Base-by-base conservation (phyloP, 306 rosid genomes). In the Macrotyloma uniflorum region DNA sequence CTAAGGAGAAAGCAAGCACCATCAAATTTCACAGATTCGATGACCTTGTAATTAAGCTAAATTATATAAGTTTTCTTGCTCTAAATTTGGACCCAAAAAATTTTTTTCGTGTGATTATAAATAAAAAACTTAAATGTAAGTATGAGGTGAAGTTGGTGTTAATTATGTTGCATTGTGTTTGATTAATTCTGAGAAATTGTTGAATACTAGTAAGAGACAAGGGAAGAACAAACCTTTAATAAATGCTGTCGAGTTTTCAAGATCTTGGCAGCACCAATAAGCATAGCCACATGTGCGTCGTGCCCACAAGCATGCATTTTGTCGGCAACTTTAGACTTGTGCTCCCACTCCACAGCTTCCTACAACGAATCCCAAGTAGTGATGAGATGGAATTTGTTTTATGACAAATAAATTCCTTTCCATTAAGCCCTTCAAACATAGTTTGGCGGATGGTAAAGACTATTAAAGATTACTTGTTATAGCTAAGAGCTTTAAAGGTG, bases 251-350 rank as follows among this genome's bases (percentile, higher is more conserved):
- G 93, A 71, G 72, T 84, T 87, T 92, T 95, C 84, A 95, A 86
- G 76, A 95, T 89, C 86, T 87, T 95, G 84, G 98, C 97, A 40
- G 98, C 98, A 8, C 98, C 98, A 12, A 92, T 16, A 14, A 95
- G 96, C 98, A 95, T 95, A 5, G 98, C 88, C 83, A 95, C 98
- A 70, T 95, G 98, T 32, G 97, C 98, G 64, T 95, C 98, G 85
- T 95, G 98, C 78, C 98, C 98, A 87, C 98, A 95, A 40, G 98
- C 98, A 51, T 92, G 98, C 98, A 95, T 95, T 87, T 90, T 95
- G 81, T 97, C 98, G 40, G 90, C 87, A 36, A 90, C 95, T 88
- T 88, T 95, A 74, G 97, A 92, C 70, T 88, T 92, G 89, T 89
- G 86, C 81, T 95, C 89, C 97, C 97, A 95, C 46, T 90, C 97